phyloP scores from a whole-genome alignment of 2,329 filamentous ascomycete species.

The Colletotrichum godetiae region DNA sequence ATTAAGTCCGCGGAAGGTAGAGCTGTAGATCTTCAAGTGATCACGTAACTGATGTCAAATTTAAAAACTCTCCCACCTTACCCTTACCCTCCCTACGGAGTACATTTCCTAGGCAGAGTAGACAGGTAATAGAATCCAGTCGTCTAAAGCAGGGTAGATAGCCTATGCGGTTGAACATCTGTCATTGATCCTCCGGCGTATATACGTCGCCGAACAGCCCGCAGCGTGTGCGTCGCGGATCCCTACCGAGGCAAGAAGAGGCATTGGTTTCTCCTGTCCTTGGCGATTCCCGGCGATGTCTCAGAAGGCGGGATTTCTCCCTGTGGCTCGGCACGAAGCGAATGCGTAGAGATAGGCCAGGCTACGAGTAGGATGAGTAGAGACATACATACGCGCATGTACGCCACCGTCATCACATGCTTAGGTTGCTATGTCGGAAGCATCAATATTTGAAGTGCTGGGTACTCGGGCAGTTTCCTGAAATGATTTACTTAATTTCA shows the following conservation, averaged over 20 bases:
- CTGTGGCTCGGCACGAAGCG: not conserved
- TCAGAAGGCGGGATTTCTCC: not conserved
- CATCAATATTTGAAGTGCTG: not conserved
- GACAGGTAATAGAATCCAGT: not conserved
- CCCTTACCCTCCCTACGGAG: no score
- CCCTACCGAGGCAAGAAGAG: not conserved
- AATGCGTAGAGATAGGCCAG: not conserved
- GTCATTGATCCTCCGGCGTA: not conserved
- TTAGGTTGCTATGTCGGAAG: not conserved
- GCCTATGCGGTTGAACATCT: not conserved
- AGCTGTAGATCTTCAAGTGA: not conserved
- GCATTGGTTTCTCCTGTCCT: not conserved
- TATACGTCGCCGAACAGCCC: not conserved
- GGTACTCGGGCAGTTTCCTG: not conserved
- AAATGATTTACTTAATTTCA: slow-evolving; percentile 7
- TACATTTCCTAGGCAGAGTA: no score
- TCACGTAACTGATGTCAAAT: not conserved
- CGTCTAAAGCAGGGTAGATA: not conserved
- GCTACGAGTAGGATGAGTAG: not conserved
- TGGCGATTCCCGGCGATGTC: not conserved
- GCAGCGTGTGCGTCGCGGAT: not conserved
- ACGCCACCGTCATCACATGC: not conserved
- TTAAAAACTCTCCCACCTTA: not conserved
- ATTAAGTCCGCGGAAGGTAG: not conserved
- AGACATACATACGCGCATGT: not conserved